Base-by-base conservation (phyloP, 1,139 yeast species). In the Blastobotrys elegans region DNA sequence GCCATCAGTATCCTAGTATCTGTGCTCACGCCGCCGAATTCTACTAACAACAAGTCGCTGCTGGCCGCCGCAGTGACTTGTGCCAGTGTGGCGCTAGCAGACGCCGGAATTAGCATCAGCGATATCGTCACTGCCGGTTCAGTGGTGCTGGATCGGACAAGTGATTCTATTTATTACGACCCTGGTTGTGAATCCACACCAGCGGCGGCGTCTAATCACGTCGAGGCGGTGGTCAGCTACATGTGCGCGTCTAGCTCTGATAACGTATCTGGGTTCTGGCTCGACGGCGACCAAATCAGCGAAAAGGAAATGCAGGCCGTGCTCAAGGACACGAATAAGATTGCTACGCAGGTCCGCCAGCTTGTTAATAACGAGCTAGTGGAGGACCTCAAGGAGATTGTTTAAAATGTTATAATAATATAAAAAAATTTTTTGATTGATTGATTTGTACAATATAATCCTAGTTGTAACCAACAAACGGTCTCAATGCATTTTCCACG, bases 1-100 rank as follows among this genome's bases (percentile, higher is more conserved):
- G 80, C 90, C 21, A 86, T 92, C 47, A 94, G 84, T 60, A 73
- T 92, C 21, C 84, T 82, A 57, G 72, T 90, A n/a, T 79, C 84
- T 38, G 70, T 88, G 2, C 70, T 88, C 17, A 72, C 84, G 8
- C 74, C 75, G 38, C 54, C 68, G 13, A 54, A 59, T 11, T 27
- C 26, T 2, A 29, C 33, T 7, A 67, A 70, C 22, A 43, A 53
- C 43, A 67, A 71, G 50, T 58, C 71, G 10, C 53, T 66, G 35
- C 53, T 64, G 20, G 64, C 72, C 0, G 68, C 70, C 8, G 68
- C 71, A 7, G 67, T 79, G 13, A 82, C 82, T 55, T 77, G 84
- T 46, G 73, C 52, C 11, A 42, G 47, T 17, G 52, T 50, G 22
- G 52, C 52, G 4, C 27, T 50, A 34, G 44, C 46, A 6, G 49